A percentile compares a stretch with the other conserved stretches of the same genome.
phyloP scores from a whole-genome alignment of 2,329 filamentous ascomycete genomes.

The Teratosphaeria viscida region DNA sequence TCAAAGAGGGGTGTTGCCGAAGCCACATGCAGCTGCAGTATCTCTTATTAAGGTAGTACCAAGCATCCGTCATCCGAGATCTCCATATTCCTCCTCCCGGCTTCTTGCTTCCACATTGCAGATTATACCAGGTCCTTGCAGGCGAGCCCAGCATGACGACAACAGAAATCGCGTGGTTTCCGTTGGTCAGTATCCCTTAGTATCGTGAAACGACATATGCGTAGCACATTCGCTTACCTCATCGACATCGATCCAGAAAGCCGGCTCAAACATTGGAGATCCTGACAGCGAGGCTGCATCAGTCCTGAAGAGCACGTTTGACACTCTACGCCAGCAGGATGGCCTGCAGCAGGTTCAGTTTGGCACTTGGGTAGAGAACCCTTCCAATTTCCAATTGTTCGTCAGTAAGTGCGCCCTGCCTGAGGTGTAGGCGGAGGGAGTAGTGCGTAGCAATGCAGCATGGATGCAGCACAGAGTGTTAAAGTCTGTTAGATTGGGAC shows the following conservation, averaged over 20 bases:
- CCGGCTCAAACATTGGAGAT: constrained; percentile 26
- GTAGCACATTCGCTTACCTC: neutral
- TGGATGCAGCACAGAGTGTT: neutral
- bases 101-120: no score
- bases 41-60: neutral
- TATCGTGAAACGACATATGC: neutral
- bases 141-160: constrained; percentile 18
- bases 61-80: neutral
- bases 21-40: neutral
- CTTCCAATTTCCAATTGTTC: constrained; percentile 26
- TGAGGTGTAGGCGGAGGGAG: no score
- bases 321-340: constrained; percentile 26
- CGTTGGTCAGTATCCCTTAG: constrained; percentile 14
- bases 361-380: constrained; percentile 31
- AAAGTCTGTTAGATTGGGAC: constrained; percentile 32
- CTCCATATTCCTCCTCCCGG: neutral
- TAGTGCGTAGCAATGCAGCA: no score
- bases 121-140: neutral
- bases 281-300: constrained; percentile 16
- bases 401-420: constrained; percentile 27
- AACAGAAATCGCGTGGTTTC: constrained; percentile 32
- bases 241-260: constrained; percentile 6
- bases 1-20: neutral
- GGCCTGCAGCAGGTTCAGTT: constrained; percentile 28
- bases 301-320: constrained; percentile 24